Conservation (phyloP, 345 rosid species). For the Microcos paniculata region DNA sequence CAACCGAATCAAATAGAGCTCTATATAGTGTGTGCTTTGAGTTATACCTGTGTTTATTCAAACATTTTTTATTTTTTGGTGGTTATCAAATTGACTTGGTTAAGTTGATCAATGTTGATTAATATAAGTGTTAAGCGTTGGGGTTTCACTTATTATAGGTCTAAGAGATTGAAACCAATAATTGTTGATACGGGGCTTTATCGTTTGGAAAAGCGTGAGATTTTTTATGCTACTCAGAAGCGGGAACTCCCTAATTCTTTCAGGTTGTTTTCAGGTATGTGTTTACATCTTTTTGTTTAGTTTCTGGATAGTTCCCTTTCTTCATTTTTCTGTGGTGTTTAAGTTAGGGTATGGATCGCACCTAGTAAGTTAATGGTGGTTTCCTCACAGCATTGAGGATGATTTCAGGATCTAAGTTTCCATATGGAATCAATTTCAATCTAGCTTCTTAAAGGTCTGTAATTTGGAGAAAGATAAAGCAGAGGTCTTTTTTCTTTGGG, state of each 20-base stretch:
- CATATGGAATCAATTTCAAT: not conserved
- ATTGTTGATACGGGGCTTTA: conserved; percentile 97
- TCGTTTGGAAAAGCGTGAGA: conserved; percentile 59
- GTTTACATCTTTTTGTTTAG: conserved; percentile 2
- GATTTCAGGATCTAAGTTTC: not conserved
- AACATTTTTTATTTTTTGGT: not conserved
- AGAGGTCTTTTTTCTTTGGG: too few species aligned
- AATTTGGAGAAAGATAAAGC: not conserved
- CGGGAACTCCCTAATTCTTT: conserved; percentile 78
- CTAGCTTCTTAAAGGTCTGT: too few species aligned
- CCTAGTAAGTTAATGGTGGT: not conserved
- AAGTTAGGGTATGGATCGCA: too few species aligned
- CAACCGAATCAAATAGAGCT: not conserved
- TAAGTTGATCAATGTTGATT: not conserved
- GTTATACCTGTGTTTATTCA: not conserved
- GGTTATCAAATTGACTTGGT: not conserved
- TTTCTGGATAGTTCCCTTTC: not conserved
- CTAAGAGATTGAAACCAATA: conserved; percentile 74
- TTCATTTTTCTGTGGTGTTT: too few species aligned
- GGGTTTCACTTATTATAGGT: conserved; percentile 44
- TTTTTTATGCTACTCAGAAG: conserved; percentile 83
- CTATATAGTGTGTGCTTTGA: not conserved
- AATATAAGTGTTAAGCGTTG: not conserved
- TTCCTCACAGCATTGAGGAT: not conserved
- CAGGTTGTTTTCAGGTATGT: conserved; percentile 72